Conservation (phyloP, 2,329 filamentous ascomycete species). For the Fusarium transvaalense region DNA sequence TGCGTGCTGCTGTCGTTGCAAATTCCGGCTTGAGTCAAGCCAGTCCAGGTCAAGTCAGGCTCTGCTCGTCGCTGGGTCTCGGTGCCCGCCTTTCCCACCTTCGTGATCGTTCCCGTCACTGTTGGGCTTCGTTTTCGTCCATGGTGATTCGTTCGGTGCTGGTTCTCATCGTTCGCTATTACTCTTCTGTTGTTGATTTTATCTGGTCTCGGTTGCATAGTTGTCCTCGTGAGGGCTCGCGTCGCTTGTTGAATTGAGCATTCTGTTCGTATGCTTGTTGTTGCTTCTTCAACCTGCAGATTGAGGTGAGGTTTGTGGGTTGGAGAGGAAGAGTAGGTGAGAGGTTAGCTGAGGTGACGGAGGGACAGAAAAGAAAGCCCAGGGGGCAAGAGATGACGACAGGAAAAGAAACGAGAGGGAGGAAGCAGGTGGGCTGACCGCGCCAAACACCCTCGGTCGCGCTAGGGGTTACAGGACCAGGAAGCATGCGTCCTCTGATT, state of each 20-base stretch:
- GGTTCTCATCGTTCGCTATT: slow-evolving; percentile 16
- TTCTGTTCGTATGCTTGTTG: not conserved
- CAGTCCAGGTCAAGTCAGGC: slow-evolving; percentile 39
- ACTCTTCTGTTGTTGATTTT: not conserved
- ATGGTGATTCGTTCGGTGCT: slow-evolving; percentile 27
- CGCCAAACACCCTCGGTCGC: not conserved
- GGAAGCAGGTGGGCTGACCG: slow-evolving; percentile 8
- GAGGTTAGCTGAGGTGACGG: slow-evolving; percentile 21
- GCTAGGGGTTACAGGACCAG: slow-evolving; percentile 5
- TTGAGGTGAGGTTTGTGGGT: slow-evolving; percentile 38
- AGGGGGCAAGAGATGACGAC: slow-evolving; percentile 39
- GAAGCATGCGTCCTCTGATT: not conserved
- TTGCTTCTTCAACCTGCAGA: slow-evolving; percentile 23
- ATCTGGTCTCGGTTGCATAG: not conserved
- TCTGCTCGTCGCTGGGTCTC: slow-evolving; percentile 36
- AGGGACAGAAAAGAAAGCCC: slow-evolving; percentile 46
- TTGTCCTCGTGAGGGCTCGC: not conserved
- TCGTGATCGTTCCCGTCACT: slow-evolving; percentile 35
- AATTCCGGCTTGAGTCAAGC: slow-evolving; percentile 42
- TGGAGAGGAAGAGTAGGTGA: slow-evolving; percentile 37
- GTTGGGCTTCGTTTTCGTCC: slow-evolving; percentile 39
- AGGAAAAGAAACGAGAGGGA: slow-evolving; percentile 6
- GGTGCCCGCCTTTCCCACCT: slow-evolving; percentile 37
- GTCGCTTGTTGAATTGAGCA: not conserved
- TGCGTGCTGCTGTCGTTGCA: slow-evolving; percentile 45